Evolutionary conservation across 164 flowering plant genomes (phyloP), one percentile per base, ranked within the genome.

Genomic region (Hamamelis virginiana): DNA sequence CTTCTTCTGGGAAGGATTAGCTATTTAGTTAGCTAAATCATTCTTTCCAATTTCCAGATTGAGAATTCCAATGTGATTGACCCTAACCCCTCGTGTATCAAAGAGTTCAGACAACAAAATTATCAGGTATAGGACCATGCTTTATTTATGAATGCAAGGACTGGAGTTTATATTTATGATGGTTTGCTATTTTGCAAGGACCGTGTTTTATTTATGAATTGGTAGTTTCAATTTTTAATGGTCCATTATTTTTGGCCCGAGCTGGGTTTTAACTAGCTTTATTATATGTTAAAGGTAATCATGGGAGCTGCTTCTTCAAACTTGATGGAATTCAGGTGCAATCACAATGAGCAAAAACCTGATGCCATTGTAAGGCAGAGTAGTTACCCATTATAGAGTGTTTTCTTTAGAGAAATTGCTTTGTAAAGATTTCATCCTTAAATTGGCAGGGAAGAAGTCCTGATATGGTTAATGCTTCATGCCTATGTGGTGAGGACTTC

Each of bases 391-490:
- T 26, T n/a, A 11, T 59, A 5, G 19, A 12, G 62, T 59, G 62
- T 27, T 13, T 16, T 28, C 6, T 59, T 59, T 14, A 27, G 62
- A 9, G 23, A 22, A 1, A 13, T 21, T 21, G 22, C 25, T 1
- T 14, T 27, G 22, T 57, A 27, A 9, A 21, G 21, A 14, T 26
- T 25, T 45, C 25, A n/a, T n/a, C 38, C 22, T 48, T 21, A 15
- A 21, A 59, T n/a, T 25, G 22, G 63, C 21, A 70, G 71, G 66
- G 52, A 23, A 48, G 25, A 19, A 45, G 45, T 51, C 62, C 62
- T 25, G 52, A 53, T 33, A 68, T 41, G 41, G 77, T 55, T 12
- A 33, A n/a, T 64, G 4, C 55, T 61, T 23, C 52, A 59, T 25
- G 27, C 45, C 51, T 15, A 44, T n/a, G 21, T 46, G 45, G 12